Evolutionary conservation across 2,329 filamentous ascomycete species (phyloP), one percentile per base, ranked within the genome.

Genomic region (Exophiala xenobiotica): DNA sequence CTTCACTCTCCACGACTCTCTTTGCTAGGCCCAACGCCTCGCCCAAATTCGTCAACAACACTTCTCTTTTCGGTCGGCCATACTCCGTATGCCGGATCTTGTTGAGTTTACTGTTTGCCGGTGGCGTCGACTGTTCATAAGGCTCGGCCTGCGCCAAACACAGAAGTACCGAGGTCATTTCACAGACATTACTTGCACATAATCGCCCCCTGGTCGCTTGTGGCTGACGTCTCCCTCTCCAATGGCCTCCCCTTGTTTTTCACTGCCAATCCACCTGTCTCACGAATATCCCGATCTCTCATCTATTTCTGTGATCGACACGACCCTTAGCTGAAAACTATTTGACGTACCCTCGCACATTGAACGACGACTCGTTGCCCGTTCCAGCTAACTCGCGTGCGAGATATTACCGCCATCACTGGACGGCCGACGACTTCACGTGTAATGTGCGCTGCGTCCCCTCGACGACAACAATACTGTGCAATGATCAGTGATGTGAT

Each of bases 201-300:
- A 12, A 5, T 35, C 31, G 12, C 9, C 31, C 7, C 31, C 31
- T 35, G 31, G 4, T 3, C 9, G 4, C 20, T 22, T 40, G 20
- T n/a, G 19, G 38, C 38, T 22, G 19, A 40, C 19, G n/a, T 23
- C 9, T 12, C 4, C n/a, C 38, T 40, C 38, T n/a, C 38, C 38
- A 40, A 40, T 40, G 19, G 8, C n/a, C 20, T 40, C 8, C 7
- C 19, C 38, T 22, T 20, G 19, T 40, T 4, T 40, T n/a, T 20
- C 4, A 23, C 9, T n/a, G 20, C 19, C 19, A 23, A 40, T 14
- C 38, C 38, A 40, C 38, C 18, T n/a, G 38, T 40, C 18, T 40
- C 38, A 40, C 19, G 38, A 40, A 40, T 40, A 40, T 40, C n/a
- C 20, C 38, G 38, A 40, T 40, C 38, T 20, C 38, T 24, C 38